Conservation (phyloP, 768 basidiomycete genomes). For the Podaxis mareebaensis region DNA sequence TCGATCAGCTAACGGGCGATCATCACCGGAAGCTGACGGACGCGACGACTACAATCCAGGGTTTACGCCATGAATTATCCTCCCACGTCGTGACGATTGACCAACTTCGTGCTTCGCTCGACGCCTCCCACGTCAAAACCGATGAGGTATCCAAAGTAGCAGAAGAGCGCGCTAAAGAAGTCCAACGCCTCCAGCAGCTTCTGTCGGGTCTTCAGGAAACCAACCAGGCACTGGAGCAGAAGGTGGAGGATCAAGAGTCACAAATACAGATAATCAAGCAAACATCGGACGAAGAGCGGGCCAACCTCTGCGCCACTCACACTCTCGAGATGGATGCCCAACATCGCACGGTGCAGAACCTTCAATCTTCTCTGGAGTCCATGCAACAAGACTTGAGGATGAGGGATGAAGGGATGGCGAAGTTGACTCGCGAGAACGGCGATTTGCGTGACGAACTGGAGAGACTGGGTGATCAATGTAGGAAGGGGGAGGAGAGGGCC, state of each 20-base stretch:
- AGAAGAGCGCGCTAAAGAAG: background rate
- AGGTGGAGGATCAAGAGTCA: background rate
- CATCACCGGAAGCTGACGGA: background rate
- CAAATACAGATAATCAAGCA: conserved; percentile 3
- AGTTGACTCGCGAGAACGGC: background rate
- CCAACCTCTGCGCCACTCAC: background rate
- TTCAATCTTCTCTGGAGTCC: conserved; percentile 5
- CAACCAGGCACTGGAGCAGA: background rate
- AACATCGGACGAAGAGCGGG: background rate
- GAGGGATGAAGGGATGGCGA: background rate
- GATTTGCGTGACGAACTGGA: background rate
- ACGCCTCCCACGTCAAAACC: background rate
- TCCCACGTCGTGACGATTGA: background rate
- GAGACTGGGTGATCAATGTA: background rate
- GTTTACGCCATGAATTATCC: background rate
- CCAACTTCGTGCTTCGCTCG: conserved; percentile 3
- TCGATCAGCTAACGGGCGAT: background rate
- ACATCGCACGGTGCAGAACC: background rate
- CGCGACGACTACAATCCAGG: background rate
- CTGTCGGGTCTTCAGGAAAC: background rate
- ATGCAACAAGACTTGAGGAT: background rate
- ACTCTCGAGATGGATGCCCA: background rate
- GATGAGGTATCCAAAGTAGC: background rate
- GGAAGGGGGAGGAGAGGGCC: background rate
- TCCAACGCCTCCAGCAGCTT: background rate